phyloP scores from a whole-genome alignment of 2,329 filamentous ascomycete genomes.

The Ophiostoma quercus region DNA sequence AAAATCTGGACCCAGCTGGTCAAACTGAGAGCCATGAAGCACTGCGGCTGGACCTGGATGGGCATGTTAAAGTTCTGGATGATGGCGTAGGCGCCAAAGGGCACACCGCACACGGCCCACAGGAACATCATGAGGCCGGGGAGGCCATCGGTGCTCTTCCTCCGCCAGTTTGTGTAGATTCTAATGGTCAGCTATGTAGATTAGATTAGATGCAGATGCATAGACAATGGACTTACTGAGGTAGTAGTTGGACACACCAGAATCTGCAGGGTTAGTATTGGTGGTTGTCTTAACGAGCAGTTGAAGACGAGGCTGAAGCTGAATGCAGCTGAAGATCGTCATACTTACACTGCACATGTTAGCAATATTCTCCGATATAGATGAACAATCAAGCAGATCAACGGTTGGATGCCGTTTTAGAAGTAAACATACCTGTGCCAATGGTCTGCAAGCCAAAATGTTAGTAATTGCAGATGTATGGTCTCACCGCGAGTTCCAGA shows the following conservation, averaged over 20 bases:
- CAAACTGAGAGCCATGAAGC: slow-evolving; percentile 39
- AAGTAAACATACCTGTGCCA: slow-evolving; percentile 31
- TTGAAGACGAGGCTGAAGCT: neutral
- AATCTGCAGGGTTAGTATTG: slow-evolving; percentile 24
- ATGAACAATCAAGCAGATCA: too few relatives aligned
- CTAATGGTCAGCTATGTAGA: slow-evolving; percentile 4
- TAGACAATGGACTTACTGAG: slow-evolving; percentile 29
- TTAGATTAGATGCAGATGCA: neutral
- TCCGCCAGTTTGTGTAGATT: slow-evolving; percentile 59
- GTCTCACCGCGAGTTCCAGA: neutral
- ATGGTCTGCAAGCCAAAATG: slow-evolving; percentile 29
- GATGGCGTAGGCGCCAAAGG: slow-evolving; percentile 39
- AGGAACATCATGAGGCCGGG: slow-evolving; percentile 58
- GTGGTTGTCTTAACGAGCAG: neutral
- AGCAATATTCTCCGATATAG: neutral
- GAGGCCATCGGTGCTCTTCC: slow-evolving; percentile 57
- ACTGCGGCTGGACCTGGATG: slow-evolving; percentile 41
- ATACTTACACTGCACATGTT: slow-evolving; percentile 9
- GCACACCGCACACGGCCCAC: slow-evolving; percentile 51
- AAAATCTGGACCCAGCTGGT: slow-evolving; percentile 39
- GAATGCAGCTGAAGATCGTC: neutral
- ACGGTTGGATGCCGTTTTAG: too few relatives aligned
- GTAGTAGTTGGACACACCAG: slow-evolving; percentile 27
- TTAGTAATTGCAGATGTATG: neutral
- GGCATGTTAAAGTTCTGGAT: slow-evolving; percentile 42